Conservation (phyloP, 352 stramenopile species). For the Phytophthora hibernalis region DNA sequence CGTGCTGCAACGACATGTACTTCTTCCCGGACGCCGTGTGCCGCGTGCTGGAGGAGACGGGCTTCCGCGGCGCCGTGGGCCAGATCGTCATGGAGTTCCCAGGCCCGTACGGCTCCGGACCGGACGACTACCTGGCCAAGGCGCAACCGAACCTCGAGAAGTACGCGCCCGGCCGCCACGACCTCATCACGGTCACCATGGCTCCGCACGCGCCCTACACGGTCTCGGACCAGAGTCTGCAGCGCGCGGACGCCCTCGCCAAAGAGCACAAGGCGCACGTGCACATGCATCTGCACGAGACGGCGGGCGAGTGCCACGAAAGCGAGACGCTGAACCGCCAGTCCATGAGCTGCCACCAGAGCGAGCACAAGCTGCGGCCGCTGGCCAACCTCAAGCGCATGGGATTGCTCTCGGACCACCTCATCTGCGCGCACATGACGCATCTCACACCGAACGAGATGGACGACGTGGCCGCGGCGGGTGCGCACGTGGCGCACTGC, state of each 20-base stretch:
- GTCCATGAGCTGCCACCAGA: constrained; percentile 87
- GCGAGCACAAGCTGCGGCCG: constrained; percentile 74
- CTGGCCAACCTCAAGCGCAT: constrained; percentile 85
- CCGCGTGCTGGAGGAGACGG: constrained; percentile 63
- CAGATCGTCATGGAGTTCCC: constrained; percentile 84
- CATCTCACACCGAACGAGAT: constrained; percentile 89
- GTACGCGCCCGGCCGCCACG: constrained; percentile 60
- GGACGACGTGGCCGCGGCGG: constrained; percentile 53
- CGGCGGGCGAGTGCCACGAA: constrained; percentile 77
- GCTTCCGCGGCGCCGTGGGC: constrained; percentile 75
- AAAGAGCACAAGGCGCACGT: constrained; percentile 67
- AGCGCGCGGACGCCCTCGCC: constrained; percentile 49
- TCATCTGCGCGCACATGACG: constrained; percentile 88
- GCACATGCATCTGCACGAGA: constrained; percentile 92
- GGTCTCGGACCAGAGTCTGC: constrained; percentile 70
- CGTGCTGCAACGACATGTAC: constrained; percentile 94
- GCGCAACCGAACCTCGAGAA: constrained; percentile 65
- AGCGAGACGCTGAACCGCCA: constrained; percentile 66
- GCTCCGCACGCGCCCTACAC: constrained; percentile 90
- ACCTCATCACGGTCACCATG: constrained; percentile 69
- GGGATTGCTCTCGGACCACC: constrained; percentile 68
- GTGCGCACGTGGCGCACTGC: constrained; percentile 86
- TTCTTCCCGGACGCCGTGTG: constrained; percentile 77
- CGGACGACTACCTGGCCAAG: constrained; percentile 84
- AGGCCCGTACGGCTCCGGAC: constrained; percentile 55